A percentile compares a stretch with the other conserved stretches of the same genome.
Conservation (phyloP, 331 rosid genomes). For the Malus hybrid region DNA sequence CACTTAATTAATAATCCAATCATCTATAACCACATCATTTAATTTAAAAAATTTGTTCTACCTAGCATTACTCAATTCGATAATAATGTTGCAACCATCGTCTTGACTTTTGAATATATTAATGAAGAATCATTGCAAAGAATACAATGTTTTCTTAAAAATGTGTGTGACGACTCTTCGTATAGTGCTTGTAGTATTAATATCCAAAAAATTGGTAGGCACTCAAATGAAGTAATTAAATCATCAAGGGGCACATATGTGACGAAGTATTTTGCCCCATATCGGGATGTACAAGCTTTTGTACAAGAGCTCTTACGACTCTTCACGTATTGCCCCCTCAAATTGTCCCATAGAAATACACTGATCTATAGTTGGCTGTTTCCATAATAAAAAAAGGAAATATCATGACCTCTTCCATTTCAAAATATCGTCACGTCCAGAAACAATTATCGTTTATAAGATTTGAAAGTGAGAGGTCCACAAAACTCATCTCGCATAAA, state of each 20-base stretch:
- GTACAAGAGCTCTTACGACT: neutral
- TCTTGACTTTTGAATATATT: neutral
- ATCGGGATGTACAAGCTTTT: neutral
- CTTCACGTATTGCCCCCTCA: neutral
- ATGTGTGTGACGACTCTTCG: neutral
- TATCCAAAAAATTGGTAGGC: neutral
- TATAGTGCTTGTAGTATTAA: neutral
- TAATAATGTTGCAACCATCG: neutral
- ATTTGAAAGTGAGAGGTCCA: too few species aligned
- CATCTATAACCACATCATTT: too few species aligned
- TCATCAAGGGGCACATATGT: neutral
- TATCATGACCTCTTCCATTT: neutral
- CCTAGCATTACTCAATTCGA: too few species aligned
- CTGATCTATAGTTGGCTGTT: too few species aligned
- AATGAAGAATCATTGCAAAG: neutral
- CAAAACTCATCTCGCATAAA: too few species aligned
- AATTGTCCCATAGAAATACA: neutral
- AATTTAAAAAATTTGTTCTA: too few species aligned
- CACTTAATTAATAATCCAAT: too few species aligned
- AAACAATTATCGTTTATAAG: too few species aligned
- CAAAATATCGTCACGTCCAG: rapidly evolving
- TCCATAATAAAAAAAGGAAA: neutral
- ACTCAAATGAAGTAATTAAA: neutral
- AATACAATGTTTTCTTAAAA: neutral
- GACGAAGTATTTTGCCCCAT: neutral